Percentiles rank a stretch among this genome's conserved stretches.
Evolutionary conservation across 1,284 basidiomycete genomes (phyloP).

Genomic region (Porogramme epimiltina): DNA sequence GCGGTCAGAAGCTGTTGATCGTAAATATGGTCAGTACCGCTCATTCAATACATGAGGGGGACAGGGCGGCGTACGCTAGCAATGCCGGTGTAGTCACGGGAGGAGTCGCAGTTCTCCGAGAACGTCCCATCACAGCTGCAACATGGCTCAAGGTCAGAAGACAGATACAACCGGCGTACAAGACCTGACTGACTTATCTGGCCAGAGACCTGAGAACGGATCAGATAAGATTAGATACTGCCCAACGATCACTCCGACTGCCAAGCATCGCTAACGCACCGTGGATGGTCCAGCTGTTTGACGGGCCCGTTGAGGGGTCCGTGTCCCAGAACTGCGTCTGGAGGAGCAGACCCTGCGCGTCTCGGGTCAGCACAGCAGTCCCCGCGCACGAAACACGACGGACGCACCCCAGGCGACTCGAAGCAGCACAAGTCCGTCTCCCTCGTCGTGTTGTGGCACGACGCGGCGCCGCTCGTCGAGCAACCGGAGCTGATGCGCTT

Average conservation of each 20-base stretch:
- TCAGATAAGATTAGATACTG: constrained; percentile 8
- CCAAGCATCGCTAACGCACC: constrained; percentile 41
- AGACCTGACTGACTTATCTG: constrained; percentile 53
- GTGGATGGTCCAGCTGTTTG: constrained; percentile 75
- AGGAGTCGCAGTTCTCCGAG: constrained; percentile 62
- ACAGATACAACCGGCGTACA: not conserved
- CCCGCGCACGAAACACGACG: not conserved
- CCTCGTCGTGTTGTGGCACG: constrained; percentile 37
- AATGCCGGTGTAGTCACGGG: constrained; percentile 63
- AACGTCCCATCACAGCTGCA: constrained; percentile 72
- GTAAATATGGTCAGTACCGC: not conserved
- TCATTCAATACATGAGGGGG: not conserved
- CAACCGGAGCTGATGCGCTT: constrained; percentile 37
- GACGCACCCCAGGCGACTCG: constrained; percentile 36
- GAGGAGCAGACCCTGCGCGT: constrained; percentile 54
- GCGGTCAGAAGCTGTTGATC: constrained; percentile 53
- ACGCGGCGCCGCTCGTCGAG: constrained; percentile 30
- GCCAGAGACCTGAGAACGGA: constrained; percentile 62
- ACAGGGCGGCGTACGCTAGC: constrained; percentile 38
- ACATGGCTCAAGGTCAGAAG: not conserved
- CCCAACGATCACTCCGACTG: not conserved
- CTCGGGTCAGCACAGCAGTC: not conserved
- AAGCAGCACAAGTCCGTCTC: constrained; percentile 35
- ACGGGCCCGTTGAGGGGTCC: constrained; percentile 62
- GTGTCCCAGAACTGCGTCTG: constrained; percentile 53